These are phyloP conservation scores for Penstemon eatonii DNA, from an alignment of 257 asterid genomes.

Conservation along the genomic window DNA sequence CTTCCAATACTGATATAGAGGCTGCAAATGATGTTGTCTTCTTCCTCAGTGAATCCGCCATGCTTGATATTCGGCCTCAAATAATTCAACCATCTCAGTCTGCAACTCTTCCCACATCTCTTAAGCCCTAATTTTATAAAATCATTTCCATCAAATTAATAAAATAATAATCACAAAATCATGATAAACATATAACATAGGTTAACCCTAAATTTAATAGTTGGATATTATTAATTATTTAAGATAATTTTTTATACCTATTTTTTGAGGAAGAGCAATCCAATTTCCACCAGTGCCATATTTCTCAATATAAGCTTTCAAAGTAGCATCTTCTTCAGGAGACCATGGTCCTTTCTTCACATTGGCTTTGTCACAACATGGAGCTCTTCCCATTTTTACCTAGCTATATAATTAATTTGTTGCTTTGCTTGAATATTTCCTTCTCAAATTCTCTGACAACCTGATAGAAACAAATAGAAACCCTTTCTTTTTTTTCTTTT, in stretches of 20 bases:
- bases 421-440: not conserved
- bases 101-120: slow-evolving; percentile 98
- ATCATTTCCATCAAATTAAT: not conserved
- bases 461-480: no score
- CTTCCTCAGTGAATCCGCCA: slow-evolving; percentile 98
- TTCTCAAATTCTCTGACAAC: not conserved
- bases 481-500: no score
- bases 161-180: not conserved
- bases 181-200: no score
- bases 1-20: slow-evolving; percentile 98
- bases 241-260: slow-evolving; percentile 44
- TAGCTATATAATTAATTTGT: not conserved
- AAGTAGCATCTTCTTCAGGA: slow-evolving; percentile 90
- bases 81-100: slow-evolving; percentile 89
- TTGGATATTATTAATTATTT: not conserved
- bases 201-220: no score
- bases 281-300: slow-evolving; percentile 87
- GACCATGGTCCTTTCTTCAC: slow-evolving; percentile 99
- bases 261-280: slow-evolving; percentile 98
- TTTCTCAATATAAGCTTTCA: slow-evolving; percentile 77
- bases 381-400: slow-evolving; percentile 87
- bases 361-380: slow-evolving; percentile 91
- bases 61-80: slow-evolving; percentile 88
- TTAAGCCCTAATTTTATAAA: slow-evolving; percentile 56
- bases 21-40: slow-evolving; percentile 89